phyloP scores from a whole-genome alignment of 2,329 filamentous ascomycete genomes.

The Mariannaea elegans region DNA sequence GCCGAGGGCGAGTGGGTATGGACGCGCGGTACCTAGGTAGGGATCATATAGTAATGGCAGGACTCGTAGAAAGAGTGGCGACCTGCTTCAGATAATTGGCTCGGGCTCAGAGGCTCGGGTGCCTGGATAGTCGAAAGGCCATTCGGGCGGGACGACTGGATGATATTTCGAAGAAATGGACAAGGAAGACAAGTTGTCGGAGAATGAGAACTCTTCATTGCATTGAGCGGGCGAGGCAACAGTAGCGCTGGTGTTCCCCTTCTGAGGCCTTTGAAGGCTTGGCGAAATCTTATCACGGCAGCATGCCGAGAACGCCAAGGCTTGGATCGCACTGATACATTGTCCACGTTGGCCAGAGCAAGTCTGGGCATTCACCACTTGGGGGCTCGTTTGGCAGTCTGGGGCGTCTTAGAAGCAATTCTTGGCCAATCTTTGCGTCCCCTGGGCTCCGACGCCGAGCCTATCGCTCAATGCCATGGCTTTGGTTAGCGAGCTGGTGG shows the following conservation, averaged over 20 bases:
- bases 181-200: slow-evolving; percentile 7
- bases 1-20: slow-evolving; percentile 18
- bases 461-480: slow-evolving; percentile 35
- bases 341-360: slow-evolving; percentile 41
- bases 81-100: not conserved
- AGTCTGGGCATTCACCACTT: slow-evolving; percentile 35
- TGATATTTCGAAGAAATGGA: slow-evolving; percentile 16
- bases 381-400: slow-evolving; percentile 11
- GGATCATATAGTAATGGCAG: slow-evolving; percentile 8
- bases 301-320: slow-evolving; percentile 45
- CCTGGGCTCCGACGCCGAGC: slow-evolving; percentile 29
- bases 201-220: slow-evolving; percentile 28
- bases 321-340: slow-evolving; percentile 39
- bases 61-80: slow-evolving; percentile 13
- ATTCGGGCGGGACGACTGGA: slow-evolving; percentile 26
- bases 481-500: slow-evolving; percentile 38
- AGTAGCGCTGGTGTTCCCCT: slow-evolving; percentile 41
- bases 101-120: slow-evolving; percentile 22
- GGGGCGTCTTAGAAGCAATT: slow-evolving; percentile 23
- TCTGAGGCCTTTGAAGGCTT: slow-evolving; percentile 44
- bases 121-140: slow-evolving; percentile 20
- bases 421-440: slow-evolving; percentile 31
- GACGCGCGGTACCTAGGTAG: slow-evolving; percentile 17
- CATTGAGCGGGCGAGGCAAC: slow-evolving; percentile 34
- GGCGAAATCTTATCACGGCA: slow-evolving; percentile 45